Conservation (phyloP, 2,329 filamentous ascomycete genomes). For the Shiraia sp. region DNA sequence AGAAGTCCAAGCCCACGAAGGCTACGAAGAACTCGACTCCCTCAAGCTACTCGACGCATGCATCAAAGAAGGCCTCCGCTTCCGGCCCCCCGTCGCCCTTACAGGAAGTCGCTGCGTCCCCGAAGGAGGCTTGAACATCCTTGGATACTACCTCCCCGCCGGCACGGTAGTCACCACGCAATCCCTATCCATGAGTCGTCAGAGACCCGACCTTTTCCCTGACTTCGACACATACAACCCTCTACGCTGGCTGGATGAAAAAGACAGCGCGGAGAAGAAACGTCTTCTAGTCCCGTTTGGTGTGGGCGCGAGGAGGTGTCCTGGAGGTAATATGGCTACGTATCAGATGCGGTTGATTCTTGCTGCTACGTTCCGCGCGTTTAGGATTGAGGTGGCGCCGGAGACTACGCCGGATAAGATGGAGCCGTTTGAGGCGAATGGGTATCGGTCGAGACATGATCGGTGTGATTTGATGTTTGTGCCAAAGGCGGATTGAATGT, state of each 20-base stretch:
- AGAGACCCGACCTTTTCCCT: slow-evolving; percentile 23
- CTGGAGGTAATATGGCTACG: slow-evolving; percentile 24
- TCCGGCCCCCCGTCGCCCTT: slow-evolving; percentile 22
- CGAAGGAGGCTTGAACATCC: slow-evolving; percentile 14
- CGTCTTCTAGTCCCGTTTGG: slow-evolving; percentile 21
- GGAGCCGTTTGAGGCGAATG: slow-evolving; percentile 26
- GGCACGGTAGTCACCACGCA: slow-evolving; percentile 5
- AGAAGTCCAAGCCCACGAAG: slow-evolving; percentile 17
- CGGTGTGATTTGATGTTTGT: slow-evolving; percentile 21
- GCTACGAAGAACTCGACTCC: slow-evolving; percentile 21
- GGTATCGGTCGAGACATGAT: slow-evolving; percentile 21
- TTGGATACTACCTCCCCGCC: slow-evolving; percentile 8
- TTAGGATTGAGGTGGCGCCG: slow-evolving; percentile 15
- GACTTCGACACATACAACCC: slow-evolving; percentile 23
- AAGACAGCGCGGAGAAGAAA: slow-evolving; percentile 14
- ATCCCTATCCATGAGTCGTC: slow-evolving; percentile 22
- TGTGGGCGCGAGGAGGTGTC: slow-evolving; percentile 21
- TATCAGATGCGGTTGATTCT: slow-evolving; percentile 25
- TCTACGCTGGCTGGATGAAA: slow-evolving; percentile 18
- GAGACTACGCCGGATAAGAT: slow-evolving; percentile 23
- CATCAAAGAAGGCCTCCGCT: slow-evolving; percentile 25
- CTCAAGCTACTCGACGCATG: slow-evolving; percentile 21
- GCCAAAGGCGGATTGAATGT: slow-evolving; percentile 3
- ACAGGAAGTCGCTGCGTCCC: slow-evolving; percentile 23
- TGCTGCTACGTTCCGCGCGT: slow-evolving; percentile 17